phyloP scores from a whole-genome alignment of 2,329 filamentous ascomycete species.

The Cryoendolithus antarcticus region DNA sequence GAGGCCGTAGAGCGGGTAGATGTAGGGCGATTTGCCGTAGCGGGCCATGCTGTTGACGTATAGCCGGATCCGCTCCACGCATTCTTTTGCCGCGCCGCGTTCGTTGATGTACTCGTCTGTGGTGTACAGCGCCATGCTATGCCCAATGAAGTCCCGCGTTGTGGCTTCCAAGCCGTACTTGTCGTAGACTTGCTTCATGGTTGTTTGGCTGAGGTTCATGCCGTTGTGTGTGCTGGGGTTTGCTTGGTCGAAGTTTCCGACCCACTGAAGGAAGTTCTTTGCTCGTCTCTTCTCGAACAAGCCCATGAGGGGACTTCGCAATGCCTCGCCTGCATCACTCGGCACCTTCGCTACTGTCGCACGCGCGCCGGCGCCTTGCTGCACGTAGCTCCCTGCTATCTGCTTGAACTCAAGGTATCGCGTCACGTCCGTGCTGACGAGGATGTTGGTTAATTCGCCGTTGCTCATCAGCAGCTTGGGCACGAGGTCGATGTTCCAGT shows the following conservation, averaged over 20 bases:
- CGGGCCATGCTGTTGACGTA: constrained; percentile 97
- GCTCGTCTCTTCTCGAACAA: constrained; percentile 95
- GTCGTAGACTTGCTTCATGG: constrained; percentile 98
- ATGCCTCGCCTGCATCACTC: constrained; percentile 78
- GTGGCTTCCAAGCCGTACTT: constrained; percentile 85
- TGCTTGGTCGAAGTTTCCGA: constrained; percentile 71
- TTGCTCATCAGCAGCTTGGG: constrained; percentile 98
- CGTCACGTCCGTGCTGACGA: constrained; percentile 76
- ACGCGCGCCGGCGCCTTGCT: constrained; percentile 70
- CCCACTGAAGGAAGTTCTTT: constrained; percentile 93
- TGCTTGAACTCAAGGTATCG: constrained; percentile 43
- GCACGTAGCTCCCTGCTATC: constrained; percentile 90
- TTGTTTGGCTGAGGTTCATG: constrained; percentile 61
- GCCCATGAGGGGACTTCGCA: constrained; percentile 89
- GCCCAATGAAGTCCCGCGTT: constrained; percentile 92
- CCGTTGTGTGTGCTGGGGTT: constrained; percentile 84
- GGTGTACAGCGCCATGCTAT: constrained; percentile 93
- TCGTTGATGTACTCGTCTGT: constrained; percentile 75
- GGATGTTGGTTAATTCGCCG: constrained; percentile 94
- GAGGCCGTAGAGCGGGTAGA: constrained; percentile 95
- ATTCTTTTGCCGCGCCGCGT: constrained; percentile 64
- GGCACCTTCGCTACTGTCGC: constrained; percentile 95
- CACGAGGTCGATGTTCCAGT: constrained; percentile 99
- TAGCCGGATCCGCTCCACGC: constrained; percentile 81
- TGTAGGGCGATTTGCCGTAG: constrained; percentile 98